Percentiles rank a stretch among this genome's conserved stretches.
Conservation (phyloP, 2,329 filamentous ascomycete species). For the Pestalotiopsis sp. region DNA sequence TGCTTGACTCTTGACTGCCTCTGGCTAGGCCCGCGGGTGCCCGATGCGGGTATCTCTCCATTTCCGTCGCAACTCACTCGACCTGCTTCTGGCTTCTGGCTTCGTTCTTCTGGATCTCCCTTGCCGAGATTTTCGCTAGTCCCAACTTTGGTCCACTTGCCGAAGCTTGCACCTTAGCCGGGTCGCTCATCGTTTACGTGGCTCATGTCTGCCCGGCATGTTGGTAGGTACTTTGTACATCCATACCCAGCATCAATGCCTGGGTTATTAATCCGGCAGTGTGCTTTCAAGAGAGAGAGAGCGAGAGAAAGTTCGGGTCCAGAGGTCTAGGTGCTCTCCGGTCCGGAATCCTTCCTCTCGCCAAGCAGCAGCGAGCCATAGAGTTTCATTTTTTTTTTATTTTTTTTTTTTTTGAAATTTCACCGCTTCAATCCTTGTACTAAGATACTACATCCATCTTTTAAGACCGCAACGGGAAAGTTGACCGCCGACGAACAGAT, state of each 20-base stretch:
- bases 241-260: neutral
- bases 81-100: neutral
- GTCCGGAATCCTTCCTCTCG: neutral
- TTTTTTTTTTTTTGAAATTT: constrained; percentile 10
- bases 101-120: neutral
- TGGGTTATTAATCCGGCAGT: too few species aligned
- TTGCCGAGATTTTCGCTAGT: constrained; percentile 7
- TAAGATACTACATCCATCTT: constrained; percentile 15
- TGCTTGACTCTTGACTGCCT: neutral
- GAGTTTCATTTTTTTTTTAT: neutral
- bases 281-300: too few species aligned
- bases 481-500: constrained; percentile 4
- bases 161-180: constrained; percentile 5
- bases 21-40: constrained; percentile 6
- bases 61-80: constrained; percentile 1
- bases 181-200: neutral
- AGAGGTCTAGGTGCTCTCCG: neutral
- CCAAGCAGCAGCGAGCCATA: too few species aligned
- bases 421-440: constrained; percentile 16
- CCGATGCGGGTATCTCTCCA: constrained; percentile 5
- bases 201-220: neutral
- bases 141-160: constrained; percentile 7
- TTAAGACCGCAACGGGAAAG: constrained; percentile 32
- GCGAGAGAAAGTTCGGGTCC: too few species aligned
- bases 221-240: neutral